A percentile compares a stretch with the other conserved stretches of the same genome.
Conservation (phyloP, 768 basidiomycete genomes). For the Lanmaoa pseudosensibilis region DNA sequence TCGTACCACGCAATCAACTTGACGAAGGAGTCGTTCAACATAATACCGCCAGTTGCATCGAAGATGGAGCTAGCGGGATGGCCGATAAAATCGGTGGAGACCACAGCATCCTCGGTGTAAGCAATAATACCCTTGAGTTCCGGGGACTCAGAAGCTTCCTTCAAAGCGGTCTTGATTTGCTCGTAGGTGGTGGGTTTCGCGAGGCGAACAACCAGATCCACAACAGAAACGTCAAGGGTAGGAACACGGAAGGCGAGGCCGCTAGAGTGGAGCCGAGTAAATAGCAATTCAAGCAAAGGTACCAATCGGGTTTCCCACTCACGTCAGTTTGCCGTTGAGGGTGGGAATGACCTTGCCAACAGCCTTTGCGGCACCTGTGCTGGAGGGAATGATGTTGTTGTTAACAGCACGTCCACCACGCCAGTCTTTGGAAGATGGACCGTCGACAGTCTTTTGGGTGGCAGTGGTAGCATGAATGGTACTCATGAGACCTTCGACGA, state of each 20-base stretch:
- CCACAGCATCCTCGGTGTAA: constrained; percentile 92
- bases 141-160: constrained; percentile 69
- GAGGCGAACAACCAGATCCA: constrained; percentile 92
- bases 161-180: constrained; percentile 83
- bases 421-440: constrained; percentile 95
- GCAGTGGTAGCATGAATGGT: constrained; percentile 97
- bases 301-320: constrained; percentile 28
- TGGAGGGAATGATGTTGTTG: constrained; percentile 99
- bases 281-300: background rate
- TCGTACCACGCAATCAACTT: constrained; percentile 97
- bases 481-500: constrained; percentile 97
- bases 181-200: constrained; percentile 87
- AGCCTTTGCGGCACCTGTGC: constrained; percentile 98
- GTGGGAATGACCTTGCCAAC: constrained; percentile 97
- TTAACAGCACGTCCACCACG: constrained; percentile 94
- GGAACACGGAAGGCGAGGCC: constrained; percentile 98
- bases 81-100: constrained; percentile 93
- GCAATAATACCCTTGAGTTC: constrained; percentile 70
- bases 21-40: constrained; percentile 89
- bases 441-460: constrained; percentile 94
- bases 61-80: constrained; percentile 82
- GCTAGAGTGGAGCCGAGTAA: constrained; percentile 35
- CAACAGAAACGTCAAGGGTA: constrained; percentile 94
- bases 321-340: constrained; percentile 98
- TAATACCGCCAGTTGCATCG: constrained; percentile 90